These are phyloP conservation scores for Dothistroma septosporum DNA, from an alignment of 2,329 filamentous ascomycete genomes.

Conservation along the genomic window DNA sequence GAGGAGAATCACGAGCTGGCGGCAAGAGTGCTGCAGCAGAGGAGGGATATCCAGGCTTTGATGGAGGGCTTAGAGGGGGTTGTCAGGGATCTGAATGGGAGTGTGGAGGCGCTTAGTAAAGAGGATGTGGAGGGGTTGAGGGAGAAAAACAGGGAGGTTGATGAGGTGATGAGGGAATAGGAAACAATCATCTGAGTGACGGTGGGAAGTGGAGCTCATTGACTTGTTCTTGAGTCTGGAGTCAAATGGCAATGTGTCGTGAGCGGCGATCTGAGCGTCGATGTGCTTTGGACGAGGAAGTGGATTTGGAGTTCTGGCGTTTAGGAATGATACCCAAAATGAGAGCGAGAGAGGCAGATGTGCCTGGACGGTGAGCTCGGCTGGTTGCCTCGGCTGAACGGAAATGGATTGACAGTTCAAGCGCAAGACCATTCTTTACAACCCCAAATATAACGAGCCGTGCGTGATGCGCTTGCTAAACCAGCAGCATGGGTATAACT, in stretches of 20 bases:
- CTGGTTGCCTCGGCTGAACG: no score
- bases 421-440: not conserved
- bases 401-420: no score
- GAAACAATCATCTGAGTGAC: not conserved
- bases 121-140: conserved; percentile 31
- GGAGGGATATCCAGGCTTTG: conserved; percentile 54
- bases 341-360: no score
- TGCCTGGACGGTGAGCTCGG: no score
- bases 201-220: no score
- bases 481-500: not conserved
- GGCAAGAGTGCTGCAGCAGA: conserved; percentile 50
- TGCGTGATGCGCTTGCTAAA: not conserved
- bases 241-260: no score
- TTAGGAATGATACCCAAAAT: no score
- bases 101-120: conserved; percentile 38
- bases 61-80: conserved; percentile 53
- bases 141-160: conserved; percentile 30
- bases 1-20: conserved; percentile 52
- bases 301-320: no score
- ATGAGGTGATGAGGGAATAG: conserved; percentile 25
- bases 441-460: not conserved
- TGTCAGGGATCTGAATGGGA: conserved; percentile 54
- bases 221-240: no score
- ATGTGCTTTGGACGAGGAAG: no score
- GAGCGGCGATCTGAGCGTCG: no score